Percentiles rank a stretch among this genome's conserved stretches.
These are phyloP conservation scores for Heracleum sosnowskyi DNA, from an alignment of 129 eudicot species.

Conservation along the genomic window DNA sequence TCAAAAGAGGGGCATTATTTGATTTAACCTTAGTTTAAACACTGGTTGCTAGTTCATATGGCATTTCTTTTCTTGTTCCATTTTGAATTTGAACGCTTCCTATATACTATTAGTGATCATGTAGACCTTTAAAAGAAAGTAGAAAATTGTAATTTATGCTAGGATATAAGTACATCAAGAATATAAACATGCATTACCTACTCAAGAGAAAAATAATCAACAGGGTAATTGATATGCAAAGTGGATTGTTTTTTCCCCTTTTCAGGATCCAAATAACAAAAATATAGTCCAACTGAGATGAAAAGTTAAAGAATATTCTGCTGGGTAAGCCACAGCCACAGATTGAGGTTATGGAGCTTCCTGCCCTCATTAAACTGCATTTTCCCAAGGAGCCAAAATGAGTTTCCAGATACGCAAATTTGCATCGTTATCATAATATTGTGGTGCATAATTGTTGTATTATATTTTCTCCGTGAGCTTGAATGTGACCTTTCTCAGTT, in stretches of 20 bases:
- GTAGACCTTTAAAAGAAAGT: neutral
- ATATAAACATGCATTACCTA: neutral
- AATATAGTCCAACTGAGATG: slow-evolving; percentile 81
- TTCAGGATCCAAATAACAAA: slow-evolving; percentile 84
- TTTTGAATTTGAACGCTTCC: neutral
- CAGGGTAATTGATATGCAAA: neutral
- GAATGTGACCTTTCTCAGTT: neutral
- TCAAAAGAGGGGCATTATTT: neutral
- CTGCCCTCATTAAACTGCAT: slow-evolving; percentile 74
- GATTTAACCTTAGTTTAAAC: neutral
- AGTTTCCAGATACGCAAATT: slow-evolving; percentile 7
- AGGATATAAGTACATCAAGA: neutral
- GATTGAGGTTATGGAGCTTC: slow-evolving; percentile 86
- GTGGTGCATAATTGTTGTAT: neutral
- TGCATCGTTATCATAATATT: neutral
- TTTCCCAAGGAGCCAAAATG: slow-evolving; percentile 70
- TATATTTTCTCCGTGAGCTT: neutral
- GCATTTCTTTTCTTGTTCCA: neutral
- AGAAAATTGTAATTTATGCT: neutral
- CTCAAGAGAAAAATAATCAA: neutral
- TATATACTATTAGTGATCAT: neutral
- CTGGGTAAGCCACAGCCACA: slow-evolving; percentile 79
- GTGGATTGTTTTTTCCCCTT: neutral
- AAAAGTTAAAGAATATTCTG: slow-evolving; percentile 74
- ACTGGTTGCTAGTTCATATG: neutral